Conservation (phyloP, 805 yeast genomes). For the Cyberlindnera meyerae region DNA sequence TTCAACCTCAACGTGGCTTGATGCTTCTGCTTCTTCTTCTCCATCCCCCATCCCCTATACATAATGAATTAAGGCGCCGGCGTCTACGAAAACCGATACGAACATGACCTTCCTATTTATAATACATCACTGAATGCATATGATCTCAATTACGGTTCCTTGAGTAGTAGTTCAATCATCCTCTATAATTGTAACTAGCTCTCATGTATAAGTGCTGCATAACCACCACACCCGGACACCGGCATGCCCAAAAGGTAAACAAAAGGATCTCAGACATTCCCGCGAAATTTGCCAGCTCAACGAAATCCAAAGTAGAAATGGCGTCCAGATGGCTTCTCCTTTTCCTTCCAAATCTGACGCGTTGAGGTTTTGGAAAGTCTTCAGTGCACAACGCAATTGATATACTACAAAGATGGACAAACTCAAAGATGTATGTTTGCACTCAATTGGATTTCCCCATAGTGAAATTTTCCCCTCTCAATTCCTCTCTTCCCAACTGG, state of each 20-base stretch:
- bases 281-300: conserved; percentile 4
- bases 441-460: background rate
- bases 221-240: conserved; percentile 1
- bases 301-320: conserved; percentile 4
- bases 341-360: background rate
- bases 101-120: too few species aligned
- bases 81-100: too few species aligned
- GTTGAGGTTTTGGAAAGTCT: background rate
- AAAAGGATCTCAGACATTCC: background rate
- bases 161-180: too few species aligned
- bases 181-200: too few species aligned
- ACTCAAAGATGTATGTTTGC: conserved; percentile 24
- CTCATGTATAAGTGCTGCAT: background rate
- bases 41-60: too few species aligned
- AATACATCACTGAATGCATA: too few species aligned
- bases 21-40: too few species aligned
- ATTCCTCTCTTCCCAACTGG: too few species aligned
- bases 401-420: conserved; percentile 19
- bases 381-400: background rate
- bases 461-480: background rate
- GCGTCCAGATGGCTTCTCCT: conserved; percentile 1
- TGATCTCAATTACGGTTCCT: too few species aligned
- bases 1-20: conserved; percentile 17
- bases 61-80: too few species aligned
- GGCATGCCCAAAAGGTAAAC: background rate